Evolutionary conservation across 2,329 filamentous ascomycete species (phyloP).

Genomic region (Cladobotryum mycophilum): DNA sequence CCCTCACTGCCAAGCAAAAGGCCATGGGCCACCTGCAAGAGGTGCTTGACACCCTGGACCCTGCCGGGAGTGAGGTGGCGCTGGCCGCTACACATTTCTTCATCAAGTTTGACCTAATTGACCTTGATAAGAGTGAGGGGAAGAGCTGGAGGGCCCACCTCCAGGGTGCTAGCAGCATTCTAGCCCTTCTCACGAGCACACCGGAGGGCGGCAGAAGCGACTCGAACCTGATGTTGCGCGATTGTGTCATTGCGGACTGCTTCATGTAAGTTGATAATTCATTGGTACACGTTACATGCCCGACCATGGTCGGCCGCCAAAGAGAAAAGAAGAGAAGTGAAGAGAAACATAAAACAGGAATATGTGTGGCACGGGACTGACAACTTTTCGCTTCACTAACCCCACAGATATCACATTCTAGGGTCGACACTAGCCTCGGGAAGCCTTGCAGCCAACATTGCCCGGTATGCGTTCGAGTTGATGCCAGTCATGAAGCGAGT

Average conservation of each 20-base stretch:
- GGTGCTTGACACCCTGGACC: conserved; percentile 33
- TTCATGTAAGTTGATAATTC: conserved; percentile 33
- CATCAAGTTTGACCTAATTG: conserved; percentile 46
- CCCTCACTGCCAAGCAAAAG: conserved; percentile 40
- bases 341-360: background rate
- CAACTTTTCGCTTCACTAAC: conserved; percentile 5
- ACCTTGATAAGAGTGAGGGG: conserved; percentile 36
- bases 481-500: conserved; percentile 35
- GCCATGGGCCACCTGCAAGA: conserved; percentile 38
- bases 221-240: conserved; percentile 32
- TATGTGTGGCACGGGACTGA: background rate
- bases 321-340: background rate
- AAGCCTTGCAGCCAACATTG: conserved; percentile 32
- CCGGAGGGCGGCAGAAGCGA: conserved; percentile 14
- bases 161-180: conserved; percentile 38
- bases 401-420: conserved; percentile 34
- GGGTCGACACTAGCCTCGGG: conserved; percentile 32
- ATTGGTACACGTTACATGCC: background rate
- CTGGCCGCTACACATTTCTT: conserved; percentile 46
- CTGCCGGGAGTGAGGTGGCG: conserved; percentile 39
- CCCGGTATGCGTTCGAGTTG: conserved; percentile 33
- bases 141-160: conserved; percentile 42
- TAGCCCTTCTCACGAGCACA: conserved; percentile 26
- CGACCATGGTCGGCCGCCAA: background rate
- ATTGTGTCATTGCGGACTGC: conserved; percentile 43